A percentile compares a stretch with the other conserved stretches of the same genome.
Evolutionary conservation across 306 rosid species (phyloP).

Genomic region (Acacia melanoxylon): DNA sequence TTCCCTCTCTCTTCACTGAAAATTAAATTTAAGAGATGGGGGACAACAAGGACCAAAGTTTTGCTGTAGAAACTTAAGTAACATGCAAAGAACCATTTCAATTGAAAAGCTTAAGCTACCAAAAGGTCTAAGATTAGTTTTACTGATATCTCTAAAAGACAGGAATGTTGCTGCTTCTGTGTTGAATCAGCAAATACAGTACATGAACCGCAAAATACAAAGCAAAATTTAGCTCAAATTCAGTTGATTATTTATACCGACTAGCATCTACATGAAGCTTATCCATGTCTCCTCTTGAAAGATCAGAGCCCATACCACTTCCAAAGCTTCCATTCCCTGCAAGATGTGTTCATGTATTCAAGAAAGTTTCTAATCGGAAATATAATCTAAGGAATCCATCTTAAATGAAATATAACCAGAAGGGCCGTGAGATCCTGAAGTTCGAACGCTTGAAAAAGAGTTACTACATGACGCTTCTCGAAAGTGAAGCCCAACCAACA

Average conservation of each 20-base stretch:
- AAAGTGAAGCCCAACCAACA: slow-evolving; percentile 92
- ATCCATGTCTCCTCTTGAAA: slow-evolving; percentile 52
- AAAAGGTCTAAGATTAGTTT: background rate
- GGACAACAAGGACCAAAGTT: background rate
- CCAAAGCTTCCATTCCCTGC: slow-evolving; percentile 39
- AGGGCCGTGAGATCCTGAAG: slow-evolving; percentile 20
- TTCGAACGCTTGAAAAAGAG: slow-evolving; percentile 3
- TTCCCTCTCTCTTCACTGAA: background rate
- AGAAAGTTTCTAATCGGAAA: background rate
- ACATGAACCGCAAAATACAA: background rate
- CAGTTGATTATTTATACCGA: slow-evolving; percentile 51
- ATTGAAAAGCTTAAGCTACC: background rate
- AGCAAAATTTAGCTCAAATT: background rate
- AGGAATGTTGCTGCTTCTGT: background rate
- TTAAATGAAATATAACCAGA: slow-evolving; percentile 32
- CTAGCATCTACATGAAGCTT: slow-evolving; percentile 47
- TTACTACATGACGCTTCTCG: slow-evolving; percentile 51
- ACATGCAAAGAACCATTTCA: background rate
- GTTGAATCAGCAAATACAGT: background rate
- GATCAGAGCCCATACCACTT: slow-evolving; percentile 34
- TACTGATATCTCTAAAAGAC: background rate
- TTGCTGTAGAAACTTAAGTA: background rate
- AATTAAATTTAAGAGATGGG: background rate
- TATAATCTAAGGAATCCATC: background rate
- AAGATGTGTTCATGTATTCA: slow-evolving; percentile 21